Conservation (phyloP, 805 yeast species). For the Candida ascalaphidarum region DNA sequence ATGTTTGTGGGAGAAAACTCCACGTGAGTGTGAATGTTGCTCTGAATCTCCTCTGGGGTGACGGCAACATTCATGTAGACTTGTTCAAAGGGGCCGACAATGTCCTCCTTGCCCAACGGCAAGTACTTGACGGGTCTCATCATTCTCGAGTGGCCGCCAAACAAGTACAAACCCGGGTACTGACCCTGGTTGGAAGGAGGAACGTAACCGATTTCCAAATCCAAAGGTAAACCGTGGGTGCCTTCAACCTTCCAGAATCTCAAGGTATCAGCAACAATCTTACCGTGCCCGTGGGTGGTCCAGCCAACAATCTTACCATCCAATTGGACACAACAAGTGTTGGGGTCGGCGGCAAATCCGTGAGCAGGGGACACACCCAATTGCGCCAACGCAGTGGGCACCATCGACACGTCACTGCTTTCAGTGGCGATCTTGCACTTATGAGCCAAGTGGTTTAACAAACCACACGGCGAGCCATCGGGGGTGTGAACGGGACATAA, state of each 20-base stretch:
- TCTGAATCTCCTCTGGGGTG: conserved; percentile 81
- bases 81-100: conserved; percentile 96
- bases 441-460: conserved; percentile 92
- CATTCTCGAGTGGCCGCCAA: conserved; percentile 93
- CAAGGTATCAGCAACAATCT: conserved; percentile 77
- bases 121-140: conserved; percentile 90
- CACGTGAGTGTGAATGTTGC: conserved; percentile 80
- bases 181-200: conserved; percentile 96
- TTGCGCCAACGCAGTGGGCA: conserved; percentile 56
- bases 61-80: conserved; percentile 96
- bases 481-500: conserved; percentile 99
- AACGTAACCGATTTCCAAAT: conserved; percentile 88
- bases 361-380: conserved; percentile 81
- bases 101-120: conserved; percentile 75
- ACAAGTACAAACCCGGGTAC: conserved; percentile 89
- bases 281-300: conserved; percentile 86
- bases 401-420: conserved; percentile 62
- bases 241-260: conserved; percentile 92
- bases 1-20: conserved; percentile 94
- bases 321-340: conserved; percentile 80
- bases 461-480: conserved; percentile 99
- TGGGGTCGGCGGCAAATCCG: conserved; percentile 81
- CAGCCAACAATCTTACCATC: conserved; percentile 93
- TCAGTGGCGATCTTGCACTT: conserved; percentile 82
- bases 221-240: conserved; percentile 66